A percentile compares a stretch with the other conserved stretches of the same genome.
These are phyloP conservation scores for Podila epigama DNA, from an alignment of 192 early-diverging fungal genomes.

Conservation along the genomic window DNA sequence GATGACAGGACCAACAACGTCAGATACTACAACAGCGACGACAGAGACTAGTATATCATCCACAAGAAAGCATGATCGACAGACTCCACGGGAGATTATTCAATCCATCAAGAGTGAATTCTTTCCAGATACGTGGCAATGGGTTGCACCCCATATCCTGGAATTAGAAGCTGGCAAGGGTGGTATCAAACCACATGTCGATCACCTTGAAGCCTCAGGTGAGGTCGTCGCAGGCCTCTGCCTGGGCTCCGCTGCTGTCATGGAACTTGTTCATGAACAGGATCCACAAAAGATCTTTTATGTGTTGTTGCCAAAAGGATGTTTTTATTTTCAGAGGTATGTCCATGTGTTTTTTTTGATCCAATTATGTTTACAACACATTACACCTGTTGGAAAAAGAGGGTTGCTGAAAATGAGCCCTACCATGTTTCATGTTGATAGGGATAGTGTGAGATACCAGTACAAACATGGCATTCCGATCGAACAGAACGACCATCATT, in stretches of 20 bases:
- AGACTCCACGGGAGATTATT: conserved; percentile 55
- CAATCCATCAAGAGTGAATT: conserved; percentile 64
- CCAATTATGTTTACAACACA: neutral
- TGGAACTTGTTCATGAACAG: conserved; percentile 70
- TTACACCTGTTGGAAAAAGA: too few species aligned
- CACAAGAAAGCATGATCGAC: conserved; percentile 40
- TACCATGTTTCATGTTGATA: neutral
- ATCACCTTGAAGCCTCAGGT: conserved; percentile 83
- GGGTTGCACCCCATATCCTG: conserved; percentile 82
- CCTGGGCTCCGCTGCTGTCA: conserved; percentile 74
- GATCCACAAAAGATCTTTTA: conserved; percentile 66
- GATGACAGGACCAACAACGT: neutral
- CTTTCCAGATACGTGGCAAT: conserved; percentile 63
- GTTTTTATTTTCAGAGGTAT: conserved; percentile 79
- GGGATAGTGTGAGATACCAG: conserved; percentile 70
- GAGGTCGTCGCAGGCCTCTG: conserved; percentile 77
- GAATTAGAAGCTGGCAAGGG: conserved; percentile 71
- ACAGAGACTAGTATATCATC: too few species aligned
- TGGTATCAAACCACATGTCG: conserved; percentile 84
- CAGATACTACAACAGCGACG: conserved; percentile 12
- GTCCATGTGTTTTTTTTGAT: neutral
- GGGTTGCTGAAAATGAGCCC: too few species aligned
- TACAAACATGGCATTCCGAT: conserved; percentile 84
- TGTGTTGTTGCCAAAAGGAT: conserved; percentile 67
- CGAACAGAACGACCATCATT: conserved; percentile 54